These are phyloP conservation scores for Paraconiothyrium sp. DNA, from an alignment of 2,329 filamentous ascomycete species.

Conservation along the genomic window DNA sequence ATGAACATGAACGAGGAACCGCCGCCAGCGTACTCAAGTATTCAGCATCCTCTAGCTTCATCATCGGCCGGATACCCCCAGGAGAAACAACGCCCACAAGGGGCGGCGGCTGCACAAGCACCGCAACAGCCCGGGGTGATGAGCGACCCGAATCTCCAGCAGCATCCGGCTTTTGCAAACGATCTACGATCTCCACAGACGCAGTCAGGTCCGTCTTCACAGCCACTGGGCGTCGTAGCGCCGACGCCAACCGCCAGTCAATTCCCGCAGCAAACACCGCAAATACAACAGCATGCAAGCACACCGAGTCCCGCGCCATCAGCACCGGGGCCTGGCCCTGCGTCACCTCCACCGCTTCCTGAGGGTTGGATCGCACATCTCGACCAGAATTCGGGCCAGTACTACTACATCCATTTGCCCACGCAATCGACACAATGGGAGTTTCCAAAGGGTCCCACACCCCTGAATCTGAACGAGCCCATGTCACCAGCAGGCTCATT, in stretches of 20 bases:
- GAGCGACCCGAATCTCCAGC: conserved; percentile 57
- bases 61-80: conserved; percentile 72
- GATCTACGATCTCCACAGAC: conserved; percentile 69
- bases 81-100: conserved; percentile 73
- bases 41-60: conserved; percentile 55
- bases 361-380: conserved; percentile 99
- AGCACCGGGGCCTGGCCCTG: conserved; percentile 67
- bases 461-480: conserved; percentile 84
- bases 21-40: conserved; percentile 93
- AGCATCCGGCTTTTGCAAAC: conserved; percentile 91
- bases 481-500: conserved; percentile 77
- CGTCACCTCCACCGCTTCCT: conserved; percentile 89
- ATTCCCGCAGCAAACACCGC: conserved; percentile 34
- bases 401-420: conserved; percentile 97
- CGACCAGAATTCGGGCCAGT: conserved; percentile 94
- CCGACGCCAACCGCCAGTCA: conserved; percentile 44
- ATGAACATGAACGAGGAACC: conserved; percentile 84
- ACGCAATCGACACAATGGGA: conserved; percentile 99
- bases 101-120: conserved; percentile 33
- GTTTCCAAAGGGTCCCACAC: conserved; percentile 94
- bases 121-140: conserved; percentile 40
- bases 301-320: conserved; percentile 56
- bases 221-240: conserved; percentile 40
- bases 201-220: conserved; percentile 48
- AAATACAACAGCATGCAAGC: conserved; percentile 45